phyloP scores from a whole-genome alignment of 352 stramenopile species.

The Globisporangium spinosum region DNA sequence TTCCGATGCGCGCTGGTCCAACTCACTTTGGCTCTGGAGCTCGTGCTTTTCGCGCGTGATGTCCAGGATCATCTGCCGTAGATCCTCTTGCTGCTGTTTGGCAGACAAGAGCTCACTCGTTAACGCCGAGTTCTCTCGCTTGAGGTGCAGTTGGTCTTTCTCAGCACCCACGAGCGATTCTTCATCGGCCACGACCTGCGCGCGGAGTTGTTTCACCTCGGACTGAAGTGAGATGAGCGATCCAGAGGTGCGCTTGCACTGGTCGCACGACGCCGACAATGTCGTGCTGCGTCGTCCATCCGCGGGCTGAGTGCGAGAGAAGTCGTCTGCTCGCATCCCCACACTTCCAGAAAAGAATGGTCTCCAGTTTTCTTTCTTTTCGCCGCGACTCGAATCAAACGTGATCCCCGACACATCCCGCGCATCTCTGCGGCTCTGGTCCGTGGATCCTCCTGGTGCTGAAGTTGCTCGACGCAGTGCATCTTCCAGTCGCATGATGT shows the following conservation, averaged over 20 bases:
- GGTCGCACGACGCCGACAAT: slow-evolving; percentile 23
- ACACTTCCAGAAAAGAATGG: slow-evolving; percentile 25
- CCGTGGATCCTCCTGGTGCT: slow-evolving; percentile 7
- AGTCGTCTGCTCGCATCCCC: slow-evolving; percentile 23
- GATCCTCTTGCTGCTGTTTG: slow-evolving; percentile 56
- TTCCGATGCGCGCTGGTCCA: slow-evolving; percentile 30
- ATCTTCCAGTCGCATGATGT: slow-evolving; percentile 51
- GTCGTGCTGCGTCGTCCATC: slow-evolving; percentile 13
- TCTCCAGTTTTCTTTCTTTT: slow-evolving; percentile 27
- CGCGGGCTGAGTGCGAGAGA: slow-evolving; percentile 26
- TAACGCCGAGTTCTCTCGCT: slow-evolving; percentile 44
- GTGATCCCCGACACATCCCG: slow-evolving; percentile 33
- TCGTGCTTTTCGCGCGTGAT: slow-evolving; percentile 51
- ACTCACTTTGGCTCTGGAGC: slow-evolving; percentile 38
- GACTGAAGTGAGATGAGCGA: slow-evolving; percentile 41
- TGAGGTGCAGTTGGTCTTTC: slow-evolving; percentile 34
- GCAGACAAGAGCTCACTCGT: slow-evolving; percentile 36
- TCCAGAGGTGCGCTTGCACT: slow-evolving; percentile 35
- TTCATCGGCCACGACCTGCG: slow-evolving; percentile 36
- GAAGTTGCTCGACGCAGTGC: slow-evolving; percentile 22
- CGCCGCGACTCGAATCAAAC: slow-evolving; percentile 37
- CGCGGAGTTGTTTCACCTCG: slow-evolving; percentile 44
- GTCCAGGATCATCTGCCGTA: slow-evolving; percentile 41
- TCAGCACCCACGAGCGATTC: slow-evolving; percentile 42
- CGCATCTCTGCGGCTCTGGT: slow-evolving; percentile 10